These are phyloP conservation scores for Cryptomeria japonica DNA, from an alignment of 75 land plant species.

Conservation along the genomic window DNA sequence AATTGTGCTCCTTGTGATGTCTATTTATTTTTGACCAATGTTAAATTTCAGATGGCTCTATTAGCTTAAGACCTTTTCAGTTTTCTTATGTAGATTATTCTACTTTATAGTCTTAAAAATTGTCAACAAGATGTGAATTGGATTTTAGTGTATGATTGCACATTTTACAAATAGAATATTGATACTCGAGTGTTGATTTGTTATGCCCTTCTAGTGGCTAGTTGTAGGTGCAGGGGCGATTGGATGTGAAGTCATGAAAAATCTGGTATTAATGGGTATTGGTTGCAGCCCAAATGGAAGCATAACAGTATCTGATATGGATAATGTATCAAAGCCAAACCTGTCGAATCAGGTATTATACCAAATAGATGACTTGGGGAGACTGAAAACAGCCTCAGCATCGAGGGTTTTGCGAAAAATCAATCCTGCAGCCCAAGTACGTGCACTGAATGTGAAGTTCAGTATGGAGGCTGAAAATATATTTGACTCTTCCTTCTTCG, in stretches of 20 bases:
- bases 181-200: not conserved
- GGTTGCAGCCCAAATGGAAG: constrained; percentile 53
- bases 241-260: constrained; percentile 56
- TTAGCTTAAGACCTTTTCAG: not conserved
- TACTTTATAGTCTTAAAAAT: not conserved
- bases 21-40: not conserved
- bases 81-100: not conserved
- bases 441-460: constrained; percentile 49
- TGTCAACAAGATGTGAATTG: not conserved
- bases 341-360: constrained; percentile 40
- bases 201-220: constrained; percentile 44
- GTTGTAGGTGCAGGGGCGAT: constrained; percentile 62
- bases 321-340: constrained; percentile 47
- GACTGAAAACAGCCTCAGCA: constrained; percentile 43
- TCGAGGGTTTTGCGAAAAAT: constrained; percentile 53
- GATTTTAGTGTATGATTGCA: not conserved
- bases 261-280: constrained; percentile 51
- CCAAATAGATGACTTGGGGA: constrained; percentile 45
- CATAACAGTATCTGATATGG: constrained; percentile 59
- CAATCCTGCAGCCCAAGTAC: constrained; percentile 54
- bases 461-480: constrained; percentile 40
- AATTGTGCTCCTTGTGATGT: not conserved
- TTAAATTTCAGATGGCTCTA: not conserved
- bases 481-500: constrained; percentile 55
- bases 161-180: not conserved